These are phyloP conservation scores for Pseudovirgaria hyperparasitica DNA, from an alignment of 2,329 filamentous ascomycete species.

Conservation along the genomic window DNA sequence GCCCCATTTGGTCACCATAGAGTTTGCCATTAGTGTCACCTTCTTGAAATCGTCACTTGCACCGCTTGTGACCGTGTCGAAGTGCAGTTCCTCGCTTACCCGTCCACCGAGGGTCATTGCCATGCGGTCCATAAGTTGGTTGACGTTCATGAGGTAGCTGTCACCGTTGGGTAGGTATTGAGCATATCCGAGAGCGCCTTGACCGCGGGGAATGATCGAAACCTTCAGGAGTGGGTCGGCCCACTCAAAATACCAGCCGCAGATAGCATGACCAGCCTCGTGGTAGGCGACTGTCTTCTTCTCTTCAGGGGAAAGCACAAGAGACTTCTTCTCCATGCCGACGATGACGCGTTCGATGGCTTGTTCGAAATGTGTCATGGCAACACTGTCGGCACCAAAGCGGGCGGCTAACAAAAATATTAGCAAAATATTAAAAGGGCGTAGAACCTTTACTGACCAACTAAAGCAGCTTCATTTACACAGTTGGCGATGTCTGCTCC, in stretches of 20 bases:
- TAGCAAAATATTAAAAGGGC: slow-evolving; percentile 19
- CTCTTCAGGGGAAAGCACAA: slow-evolving; percentile 85
- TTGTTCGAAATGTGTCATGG: slow-evolving; percentile 88
- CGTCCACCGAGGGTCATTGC: slow-evolving; percentile 96
- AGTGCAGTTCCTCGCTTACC: slow-evolving; percentile 91
- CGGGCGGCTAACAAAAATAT: slow-evolving; percentile 60
- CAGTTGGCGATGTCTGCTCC: slow-evolving; percentile 98
- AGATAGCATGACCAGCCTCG: slow-evolving; percentile 95
- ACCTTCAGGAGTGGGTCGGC: slow-evolving; percentile 98
- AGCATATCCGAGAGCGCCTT: slow-evolving; percentile 87
- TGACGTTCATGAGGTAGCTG: slow-evolving; percentile 88
- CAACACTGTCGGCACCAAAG: slow-evolving; percentile 64
- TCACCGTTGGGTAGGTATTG: slow-evolving; percentile 91
- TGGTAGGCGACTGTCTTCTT: slow-evolving; percentile 96
- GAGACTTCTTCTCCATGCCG: slow-evolving; percentile 91
- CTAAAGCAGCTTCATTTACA: slow-evolving; percentile 91
- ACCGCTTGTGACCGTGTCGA: slow-evolving; percentile 88
- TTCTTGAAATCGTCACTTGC: slow-evolving; percentile 98
- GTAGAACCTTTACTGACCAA: slow-evolving; percentile 51
- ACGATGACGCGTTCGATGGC: slow-evolving; percentile 96
- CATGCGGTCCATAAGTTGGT: slow-evolving; percentile 98
- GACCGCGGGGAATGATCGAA: slow-evolving; percentile 92
- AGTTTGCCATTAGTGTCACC: slow-evolving; percentile 87
- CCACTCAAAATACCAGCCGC: slow-evolving; percentile 92
- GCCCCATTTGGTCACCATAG: slow-evolving; percentile 99